These are phyloP conservation scores for Candida tropicalis DNA, from an alignment of 1,139 yeast genomes.

Conservation along the genomic window DNA sequence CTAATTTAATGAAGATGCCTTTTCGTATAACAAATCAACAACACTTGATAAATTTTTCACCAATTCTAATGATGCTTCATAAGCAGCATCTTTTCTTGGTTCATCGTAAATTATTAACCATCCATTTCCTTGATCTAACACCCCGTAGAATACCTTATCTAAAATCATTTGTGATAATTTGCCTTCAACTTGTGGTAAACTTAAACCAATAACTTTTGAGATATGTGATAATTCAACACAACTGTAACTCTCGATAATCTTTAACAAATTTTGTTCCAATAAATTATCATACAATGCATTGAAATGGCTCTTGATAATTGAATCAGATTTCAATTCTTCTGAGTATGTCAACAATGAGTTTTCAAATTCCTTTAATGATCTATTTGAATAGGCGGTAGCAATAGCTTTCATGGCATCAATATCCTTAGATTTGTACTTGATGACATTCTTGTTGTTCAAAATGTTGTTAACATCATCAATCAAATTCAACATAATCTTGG, in stretches of 20 bases:
- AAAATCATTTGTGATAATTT: conserved; percentile 95
- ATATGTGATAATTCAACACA: conserved; percentile 91
- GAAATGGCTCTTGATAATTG: conserved; percentile 89
- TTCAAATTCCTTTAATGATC: conserved; percentile 91
- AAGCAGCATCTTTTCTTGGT: conserved; percentile 86
- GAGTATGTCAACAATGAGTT: conserved; percentile 71
- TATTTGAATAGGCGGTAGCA: conserved; percentile 84
- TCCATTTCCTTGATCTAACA: conserved; percentile 96
- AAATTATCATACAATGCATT: conserved; percentile 90
- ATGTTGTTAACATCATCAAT: conserved; percentile 84
- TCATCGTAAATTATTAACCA: conserved; percentile 93
- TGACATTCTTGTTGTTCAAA: conserved; percentile 75
- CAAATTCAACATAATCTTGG: conserved; percentile 89
- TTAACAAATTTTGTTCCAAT: conserved; percentile 89
- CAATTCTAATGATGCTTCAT: conserved; percentile 84
- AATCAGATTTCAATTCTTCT: conserved; percentile 79
- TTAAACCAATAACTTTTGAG: conserved; percentile 85
- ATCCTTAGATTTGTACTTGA: conserved; percentile 71
- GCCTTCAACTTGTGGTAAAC: conserved; percentile 88
- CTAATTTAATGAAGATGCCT: conserved; percentile 78
- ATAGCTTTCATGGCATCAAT: conserved; percentile 94
- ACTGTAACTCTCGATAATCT: conserved; percentile 94
- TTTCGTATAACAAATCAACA: conserved; percentile 90
- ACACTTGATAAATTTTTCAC: conserved; percentile 85
- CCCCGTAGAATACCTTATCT: conserved; percentile 93